These are phyloP conservation scores for Raphanus raphanistrum DNA, from an alignment of 345 rosid species.

Conservation along the genomic window DNA sequence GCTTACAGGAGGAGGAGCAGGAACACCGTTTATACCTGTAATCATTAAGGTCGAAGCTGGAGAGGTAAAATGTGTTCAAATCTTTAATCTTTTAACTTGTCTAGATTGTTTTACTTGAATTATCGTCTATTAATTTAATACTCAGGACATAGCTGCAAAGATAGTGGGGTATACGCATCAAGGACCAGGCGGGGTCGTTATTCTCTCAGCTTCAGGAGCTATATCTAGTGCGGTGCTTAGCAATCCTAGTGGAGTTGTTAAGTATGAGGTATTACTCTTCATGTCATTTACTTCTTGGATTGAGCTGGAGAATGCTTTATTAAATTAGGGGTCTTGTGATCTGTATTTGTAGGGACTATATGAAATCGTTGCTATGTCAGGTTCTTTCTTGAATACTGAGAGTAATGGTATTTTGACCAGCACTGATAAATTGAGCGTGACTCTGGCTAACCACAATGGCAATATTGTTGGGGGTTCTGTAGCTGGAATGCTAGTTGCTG, in stretches of 20 bases:
- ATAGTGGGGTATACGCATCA: slow-evolving; percentile 69
- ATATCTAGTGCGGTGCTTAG: slow-evolving; percentile 71
- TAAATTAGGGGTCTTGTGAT: background rate
- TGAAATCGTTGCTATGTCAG: slow-evolving; percentile 82
- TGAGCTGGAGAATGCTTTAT: background rate
- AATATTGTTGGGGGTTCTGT: slow-evolving; percentile 85
- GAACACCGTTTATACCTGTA: slow-evolving; percentile 92
- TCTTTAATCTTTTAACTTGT: background rate
- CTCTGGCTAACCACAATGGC: slow-evolving; percentile 80
- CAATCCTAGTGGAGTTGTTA: slow-evolving; percentile 54
- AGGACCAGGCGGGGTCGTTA: slow-evolving; percentile 86
- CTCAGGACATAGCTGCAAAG: slow-evolving; percentile 79
- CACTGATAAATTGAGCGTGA: slow-evolving; percentile 70
- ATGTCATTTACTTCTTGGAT: background rate
- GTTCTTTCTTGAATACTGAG: slow-evolving; percentile 76
- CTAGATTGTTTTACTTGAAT: background rate
- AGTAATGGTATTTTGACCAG: slow-evolving; percentile 67
- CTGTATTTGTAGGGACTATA: slow-evolving; percentile 63
- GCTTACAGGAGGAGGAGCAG: slow-evolving; percentile 57
- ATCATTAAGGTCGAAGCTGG: slow-evolving; percentile 79
- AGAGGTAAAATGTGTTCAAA: slow-evolving; percentile 56
- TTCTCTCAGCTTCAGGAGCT: slow-evolving; percentile 93
- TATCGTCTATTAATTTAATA: background rate
- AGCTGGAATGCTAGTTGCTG: slow-evolving; percentile 82
- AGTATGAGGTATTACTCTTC: slow-evolving; percentile 64